phyloP scores from a whole-genome alignment of 129 eudicot species.

The Helianthus tuberosus region DNA sequence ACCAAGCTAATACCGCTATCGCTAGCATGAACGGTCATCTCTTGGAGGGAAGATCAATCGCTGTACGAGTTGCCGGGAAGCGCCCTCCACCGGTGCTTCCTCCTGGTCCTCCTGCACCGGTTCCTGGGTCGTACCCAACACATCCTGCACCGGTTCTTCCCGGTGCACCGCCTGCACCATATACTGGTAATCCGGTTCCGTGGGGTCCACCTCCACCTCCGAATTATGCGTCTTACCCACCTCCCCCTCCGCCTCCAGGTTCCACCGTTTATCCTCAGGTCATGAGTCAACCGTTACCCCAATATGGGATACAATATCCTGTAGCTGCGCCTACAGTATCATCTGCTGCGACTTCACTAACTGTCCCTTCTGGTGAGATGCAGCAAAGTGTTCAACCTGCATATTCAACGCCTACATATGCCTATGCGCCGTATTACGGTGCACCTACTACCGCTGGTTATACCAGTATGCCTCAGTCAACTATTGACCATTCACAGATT shows the following conservation, averaged over 20 bases:
- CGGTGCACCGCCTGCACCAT: slow-evolving; percentile 48
- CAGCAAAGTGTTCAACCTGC: slow-evolving; percentile 57
- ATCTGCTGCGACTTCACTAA: slow-evolving; percentile 11
- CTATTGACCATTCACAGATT: slow-evolving; percentile 42
- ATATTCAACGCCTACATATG: slow-evolving; percentile 50
- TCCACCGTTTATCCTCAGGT: slow-evolving; percentile 49
- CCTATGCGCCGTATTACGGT: slow-evolving; percentile 61
- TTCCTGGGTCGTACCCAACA: slow-evolving; percentile 44
- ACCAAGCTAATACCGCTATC: slow-evolving; percentile 80
- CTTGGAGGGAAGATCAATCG: slow-evolving; percentile 78
- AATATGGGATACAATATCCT: slow-evolving; percentile 62
- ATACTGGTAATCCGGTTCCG: slow-evolving; percentile 54
- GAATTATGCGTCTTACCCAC: slow-evolving; percentile 48
- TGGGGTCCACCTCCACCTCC: slow-evolving; percentile 74
- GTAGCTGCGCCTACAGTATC: slow-evolving; percentile 40
- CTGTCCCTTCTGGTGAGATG: slow-evolving; percentile 38
- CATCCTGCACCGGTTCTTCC: slow-evolving; percentile 39
- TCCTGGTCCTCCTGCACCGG: slow-evolving; percentile 29
- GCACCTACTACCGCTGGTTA: slow-evolving; percentile 36
- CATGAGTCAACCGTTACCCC: slow-evolving; percentile 46
- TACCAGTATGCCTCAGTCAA: slow-evolving; percentile 37
- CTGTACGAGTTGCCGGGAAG: slow-evolving; percentile 87
- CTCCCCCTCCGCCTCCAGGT: slow-evolving; percentile 67
- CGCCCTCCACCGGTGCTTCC: slow-evolving; percentile 76
- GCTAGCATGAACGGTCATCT: slow-evolving; percentile 72